These are phyloP conservation scores for Dalbergia oliveri DNA, from an alignment of 306 rosid species.

Conservation along the genomic window DNA sequence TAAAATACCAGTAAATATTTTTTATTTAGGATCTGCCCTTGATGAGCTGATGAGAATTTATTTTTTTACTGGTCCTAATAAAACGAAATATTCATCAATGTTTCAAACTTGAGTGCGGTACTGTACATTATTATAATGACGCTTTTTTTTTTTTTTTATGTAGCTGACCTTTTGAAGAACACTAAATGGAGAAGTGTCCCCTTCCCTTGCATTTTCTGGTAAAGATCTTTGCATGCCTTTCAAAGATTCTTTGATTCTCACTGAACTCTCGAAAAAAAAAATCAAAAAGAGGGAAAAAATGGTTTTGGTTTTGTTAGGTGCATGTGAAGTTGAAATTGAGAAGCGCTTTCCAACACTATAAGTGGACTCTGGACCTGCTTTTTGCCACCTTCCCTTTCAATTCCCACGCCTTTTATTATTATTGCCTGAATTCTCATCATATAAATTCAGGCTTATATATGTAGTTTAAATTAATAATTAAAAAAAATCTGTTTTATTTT, in stretches of 20 bases:
- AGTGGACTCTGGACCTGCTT: conserved; percentile 32
- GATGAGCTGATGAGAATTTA: background rate
- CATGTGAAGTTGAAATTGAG: conserved; percentile 33
- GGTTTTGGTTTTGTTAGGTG: conserved; percentile 36
- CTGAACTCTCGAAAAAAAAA: conserved; percentile 16
- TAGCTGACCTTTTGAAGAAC: background rate
- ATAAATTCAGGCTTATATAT: conserved; percentile 1
- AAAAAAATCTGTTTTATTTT: too few species aligned
- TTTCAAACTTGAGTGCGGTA: background rate
- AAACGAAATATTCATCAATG: background rate
- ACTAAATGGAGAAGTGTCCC: background rate
- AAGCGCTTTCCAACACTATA: conserved; percentile 39
- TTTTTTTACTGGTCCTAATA: background rate
- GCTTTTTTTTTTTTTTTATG: background rate
- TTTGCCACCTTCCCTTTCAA: conserved; percentile 29
- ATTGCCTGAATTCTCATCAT: background rate
- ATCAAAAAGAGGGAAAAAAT: conserved; percentile 19
- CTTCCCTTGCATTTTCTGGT: conserved; percentile 27
- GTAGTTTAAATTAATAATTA: background rate
- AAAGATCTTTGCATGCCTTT: conserved; percentile 8
- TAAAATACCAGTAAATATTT: background rate
- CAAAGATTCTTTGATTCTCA: conserved; percentile 28
- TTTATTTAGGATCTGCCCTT: background rate
- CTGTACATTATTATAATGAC: background rate
- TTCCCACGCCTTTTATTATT: too few species aligned